Conservation (phyloP, 2,329 filamentous ascomycete species). For the Polychaeton citri region DNA sequence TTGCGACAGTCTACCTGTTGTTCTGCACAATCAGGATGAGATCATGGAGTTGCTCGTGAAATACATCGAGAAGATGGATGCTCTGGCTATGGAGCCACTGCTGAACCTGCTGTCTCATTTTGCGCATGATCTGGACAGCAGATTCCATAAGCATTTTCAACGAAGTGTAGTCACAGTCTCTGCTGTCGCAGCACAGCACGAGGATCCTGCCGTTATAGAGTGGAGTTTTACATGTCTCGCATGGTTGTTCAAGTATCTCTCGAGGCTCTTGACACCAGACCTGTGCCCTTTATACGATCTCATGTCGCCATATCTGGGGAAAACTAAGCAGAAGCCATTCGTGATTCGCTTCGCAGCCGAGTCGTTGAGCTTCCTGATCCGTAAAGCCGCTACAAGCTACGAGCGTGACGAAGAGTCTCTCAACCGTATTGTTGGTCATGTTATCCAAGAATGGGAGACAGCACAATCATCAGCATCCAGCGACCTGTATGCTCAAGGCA, state of each 20-base stretch:
- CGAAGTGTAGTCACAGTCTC: conserved; percentile 62
- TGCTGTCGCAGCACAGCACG: conserved; percentile 61
- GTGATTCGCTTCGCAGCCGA: conserved; percentile 89
- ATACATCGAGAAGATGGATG: conserved; percentile 66
- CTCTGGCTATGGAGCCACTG: conserved; percentile 70
- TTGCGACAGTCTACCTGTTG: conserved; percentile 80
- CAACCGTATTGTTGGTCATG: conserved; percentile 55
- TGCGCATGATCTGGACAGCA: conserved; percentile 77
- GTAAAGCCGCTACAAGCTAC: conserved; percentile 70
- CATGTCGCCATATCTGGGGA: conserved; percentile 73
- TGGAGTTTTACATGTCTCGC: conserved; percentile 92
- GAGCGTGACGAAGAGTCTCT: conserved; percentile 60
- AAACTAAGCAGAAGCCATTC: conserved; percentile 67
- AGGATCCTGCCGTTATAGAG: conserved; percentile 72
- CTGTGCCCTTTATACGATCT: conserved; percentile 72
- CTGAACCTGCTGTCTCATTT: conserved; percentile 82
- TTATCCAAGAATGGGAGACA: conserved; percentile 52
- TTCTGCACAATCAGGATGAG: conserved; percentile 76
- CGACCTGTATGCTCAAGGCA: conserved; percentile 62
- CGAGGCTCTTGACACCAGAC: conserved; percentile 72
- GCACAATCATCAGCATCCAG: conserved; percentile 40
- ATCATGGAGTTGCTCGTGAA: conserved; percentile 67
- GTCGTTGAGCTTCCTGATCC: conserved; percentile 82
- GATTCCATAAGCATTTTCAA: conserved; percentile 81
- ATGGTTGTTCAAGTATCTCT: conserved; percentile 95